Percentiles rank a stretch among this genome's conserved stretches.
Conservation (phyloP, 768 basidiomycete species). For the Trametes sanguinea region DNA sequence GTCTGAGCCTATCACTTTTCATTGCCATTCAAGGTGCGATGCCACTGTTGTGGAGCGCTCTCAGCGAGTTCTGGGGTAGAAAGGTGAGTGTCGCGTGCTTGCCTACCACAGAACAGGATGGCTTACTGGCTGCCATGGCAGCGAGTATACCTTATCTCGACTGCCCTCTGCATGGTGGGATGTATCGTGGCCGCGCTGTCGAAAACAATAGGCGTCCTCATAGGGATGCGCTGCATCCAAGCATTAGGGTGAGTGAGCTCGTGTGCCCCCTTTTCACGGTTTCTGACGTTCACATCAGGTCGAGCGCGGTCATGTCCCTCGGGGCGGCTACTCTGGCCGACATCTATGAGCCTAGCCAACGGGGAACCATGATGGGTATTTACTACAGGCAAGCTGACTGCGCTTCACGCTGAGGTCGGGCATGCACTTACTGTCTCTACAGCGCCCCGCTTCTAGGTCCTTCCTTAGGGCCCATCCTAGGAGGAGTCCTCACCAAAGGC, state of each 20-base stretch:
- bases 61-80: conserved; percentile 76
- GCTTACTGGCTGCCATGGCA: conserved; percentile 30
- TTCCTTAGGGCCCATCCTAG: conserved; percentile 67
- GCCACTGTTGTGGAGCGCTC: conserved; percentile 67
- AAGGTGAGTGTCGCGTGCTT: conserved; percentile 43
- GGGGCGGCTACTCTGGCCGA: conserved; percentile 81
- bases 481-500: conserved; percentile 64
- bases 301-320: conserved; percentile 66
- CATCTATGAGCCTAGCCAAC: conserved; percentile 71
- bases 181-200: conserved; percentile 60
- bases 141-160: conserved; percentile 54
- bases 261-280: background rate
- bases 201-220: conserved; percentile 54
- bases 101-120: background rate
- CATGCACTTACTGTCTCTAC: background rate
- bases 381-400: conserved; percentile 50
- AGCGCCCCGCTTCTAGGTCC: conserved; percentile 78
- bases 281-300: conserved; percentile 37
- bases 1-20: conserved; percentile 69
- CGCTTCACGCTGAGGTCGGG: background rate
- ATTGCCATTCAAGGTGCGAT: conserved; percentile 69
- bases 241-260: conserved; percentile 51
- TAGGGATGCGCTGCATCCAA: conserved; percentile 71
- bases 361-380: conserved; percentile 78
- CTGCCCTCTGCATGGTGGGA: conserved; percentile 54